Base-by-base conservation (phyloP, 768 basidiomycete genomes). In the Suillus tomentosus region DNA sequence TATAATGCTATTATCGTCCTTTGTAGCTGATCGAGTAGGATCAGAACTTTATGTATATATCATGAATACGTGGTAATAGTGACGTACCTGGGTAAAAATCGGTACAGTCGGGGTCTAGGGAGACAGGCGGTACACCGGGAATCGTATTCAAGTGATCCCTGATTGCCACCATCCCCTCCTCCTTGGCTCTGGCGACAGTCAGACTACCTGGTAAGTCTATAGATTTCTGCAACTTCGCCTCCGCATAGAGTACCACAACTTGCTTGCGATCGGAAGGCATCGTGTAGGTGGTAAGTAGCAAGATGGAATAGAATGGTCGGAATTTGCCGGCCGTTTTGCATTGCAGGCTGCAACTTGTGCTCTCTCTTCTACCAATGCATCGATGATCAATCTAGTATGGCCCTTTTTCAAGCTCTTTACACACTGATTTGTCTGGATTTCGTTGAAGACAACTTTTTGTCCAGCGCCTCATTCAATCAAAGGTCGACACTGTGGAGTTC, bases 51-150 rank as follows among this genome's bases (percentile, higher is more conserved):
- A n/a, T 5, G 2, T 11, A 47, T 47, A 19, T n/a, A 47, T 11
- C n/a, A 8, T 3, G 45, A 45, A 47, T 11, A 11, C 3, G 45
- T n/a, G n/a, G 3, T 11, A 47, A 22, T 22, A 22, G 19, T 5
- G 45, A 47, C 45, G n/a, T 47, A 47, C 45, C 45, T 22, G 45
- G 45, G 45, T 47, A 47, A n/a, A 47, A 47, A 47, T 47, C 45
- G 45, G n/a, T 47, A 22, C 45, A 47, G 9, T n/a, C 19, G 19
- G 43, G 45, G 10, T 47, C 45, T 22, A 47, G 10, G 10, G 45
- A n/a, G 45, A 47, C n/a, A n/a, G 45, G 10, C 45, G 45, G 45
- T 19, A 47, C 45, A n/a, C 45, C 45, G 10, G 45, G 10, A 22
- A 47, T n/a, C n/a, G n/a, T 10, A 11, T 47, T 47, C 10, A 47